Evolutionary conservation across 2,329 filamentous ascomycete genomes (phyloP).

Genomic region (Scleromitrula shiraiana): DNA sequence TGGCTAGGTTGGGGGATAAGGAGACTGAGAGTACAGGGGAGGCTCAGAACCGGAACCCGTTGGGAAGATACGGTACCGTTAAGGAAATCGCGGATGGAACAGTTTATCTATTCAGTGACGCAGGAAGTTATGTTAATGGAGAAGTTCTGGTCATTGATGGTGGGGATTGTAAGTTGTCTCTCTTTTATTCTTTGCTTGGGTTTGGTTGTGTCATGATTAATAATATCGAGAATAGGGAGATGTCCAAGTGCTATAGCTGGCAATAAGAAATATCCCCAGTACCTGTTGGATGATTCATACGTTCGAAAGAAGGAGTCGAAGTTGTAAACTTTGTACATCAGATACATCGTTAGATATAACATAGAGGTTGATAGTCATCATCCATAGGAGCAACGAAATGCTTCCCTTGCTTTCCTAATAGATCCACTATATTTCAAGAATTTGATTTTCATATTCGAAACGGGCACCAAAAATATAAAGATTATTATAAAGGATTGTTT

Average conservation of each 20-base stretch:
- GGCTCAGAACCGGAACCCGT: slow-evolving; percentile 48
- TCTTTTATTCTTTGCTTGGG: not conserved
- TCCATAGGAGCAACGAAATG: too few species aligned
- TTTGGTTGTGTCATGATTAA: not conserved
- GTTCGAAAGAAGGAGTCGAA: slow-evolving; percentile 9
- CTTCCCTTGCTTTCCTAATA: too few species aligned
- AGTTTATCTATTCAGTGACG: slow-evolving; percentile 78
- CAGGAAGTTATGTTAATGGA: slow-evolving; percentile 80
- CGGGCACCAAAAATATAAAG: too few species aligned
- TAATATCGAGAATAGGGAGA: slow-evolving; percentile 12
- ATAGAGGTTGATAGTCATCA: not conserved
- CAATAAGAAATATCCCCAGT: slow-evolving; percentile 23
- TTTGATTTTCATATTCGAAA: too few species aligned
- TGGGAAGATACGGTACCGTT: slow-evolving; percentile 69
- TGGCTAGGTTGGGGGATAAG: slow-evolving; percentile 48
- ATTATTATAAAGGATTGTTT: too few species aligned
- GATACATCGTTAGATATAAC: not conserved
- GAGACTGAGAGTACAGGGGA: slow-evolving; percentile 17
- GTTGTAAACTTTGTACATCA: not conserved
- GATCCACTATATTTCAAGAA: too few species aligned
- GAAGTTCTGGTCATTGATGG: slow-evolving; percentile 70
- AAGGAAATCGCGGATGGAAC: slow-evolving; percentile 91
- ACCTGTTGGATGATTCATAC: slow-evolving; percentile 22
- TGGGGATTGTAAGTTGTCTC: slow-evolving; percentile 19
- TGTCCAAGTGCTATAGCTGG: slow-evolving; percentile 16